phyloP scores from a whole-genome alignment of 2,329 filamentous ascomycete species.

The Cytospora piceicola region DNA sequence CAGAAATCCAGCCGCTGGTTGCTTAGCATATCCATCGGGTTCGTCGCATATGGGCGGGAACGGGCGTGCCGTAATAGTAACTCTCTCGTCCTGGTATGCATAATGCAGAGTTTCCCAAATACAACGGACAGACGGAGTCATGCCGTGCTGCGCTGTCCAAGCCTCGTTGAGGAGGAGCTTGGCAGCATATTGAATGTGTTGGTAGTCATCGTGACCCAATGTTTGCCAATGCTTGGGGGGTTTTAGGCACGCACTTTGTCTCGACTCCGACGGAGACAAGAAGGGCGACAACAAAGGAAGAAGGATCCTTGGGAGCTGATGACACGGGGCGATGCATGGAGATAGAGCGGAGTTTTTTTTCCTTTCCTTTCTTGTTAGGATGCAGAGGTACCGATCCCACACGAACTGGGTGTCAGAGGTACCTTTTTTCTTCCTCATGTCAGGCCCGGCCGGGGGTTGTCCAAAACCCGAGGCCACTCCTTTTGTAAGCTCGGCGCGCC shows the following conservation, averaged over 20 bases:
- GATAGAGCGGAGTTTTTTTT: constrained; percentile 23
- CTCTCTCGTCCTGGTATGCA: no score
- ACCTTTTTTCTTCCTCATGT: constrained; percentile 4
- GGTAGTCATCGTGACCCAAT: background rate
- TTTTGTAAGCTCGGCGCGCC: constrained; percentile 28
- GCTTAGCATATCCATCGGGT: background rate
- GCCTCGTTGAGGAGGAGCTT: constrained; percentile 15
- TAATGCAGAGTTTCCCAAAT: background rate
- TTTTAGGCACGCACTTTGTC: background rate
- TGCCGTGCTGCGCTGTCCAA: constrained; percentile 11
- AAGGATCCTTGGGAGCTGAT: constrained; percentile 15
- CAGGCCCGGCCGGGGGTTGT: constrained; percentile 29
- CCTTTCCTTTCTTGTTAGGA: constrained; percentile 21
- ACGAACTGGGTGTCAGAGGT: constrained; percentile 19
- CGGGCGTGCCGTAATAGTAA: background rate
- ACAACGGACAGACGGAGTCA: background rate
- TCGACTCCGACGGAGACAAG: constrained; percentile 20
- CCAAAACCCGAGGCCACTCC: constrained; percentile 29
- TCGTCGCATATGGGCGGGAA: background rate
- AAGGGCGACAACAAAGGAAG: constrained; percentile 7
- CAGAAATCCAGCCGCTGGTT: background rate
- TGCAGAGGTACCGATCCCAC: constrained; percentile 20
- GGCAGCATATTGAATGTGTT: background rate
- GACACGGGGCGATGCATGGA: constrained; percentile 17
- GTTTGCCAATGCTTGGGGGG: no score